A percentile compares a stretch with the other conserved stretches of the same genome.
These are phyloP conservation scores for Fusarium haematococcum DNA, from an alignment of 2,329 filamentous ascomycete species.

Conservation along the genomic window DNA sequence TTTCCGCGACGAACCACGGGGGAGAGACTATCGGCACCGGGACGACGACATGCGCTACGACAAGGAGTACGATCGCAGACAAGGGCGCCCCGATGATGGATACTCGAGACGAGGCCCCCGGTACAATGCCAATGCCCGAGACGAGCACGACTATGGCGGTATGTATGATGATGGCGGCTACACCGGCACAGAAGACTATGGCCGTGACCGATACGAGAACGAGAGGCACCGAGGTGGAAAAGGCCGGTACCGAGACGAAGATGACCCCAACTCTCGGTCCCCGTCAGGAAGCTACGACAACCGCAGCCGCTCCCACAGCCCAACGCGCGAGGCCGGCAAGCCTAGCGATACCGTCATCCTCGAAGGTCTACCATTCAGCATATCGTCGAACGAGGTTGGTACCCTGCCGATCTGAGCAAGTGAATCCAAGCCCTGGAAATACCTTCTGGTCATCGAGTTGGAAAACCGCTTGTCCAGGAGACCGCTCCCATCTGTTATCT, in stretches of 20 bases:
- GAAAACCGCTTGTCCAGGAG: conserved; percentile 17
- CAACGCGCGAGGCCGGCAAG: conserved; percentile 52
- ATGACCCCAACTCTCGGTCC: conserved; percentile 41
- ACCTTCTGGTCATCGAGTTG: conserved; percentile 15
- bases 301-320: conserved; percentile 51
- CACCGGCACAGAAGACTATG: conserved; percentile 43
- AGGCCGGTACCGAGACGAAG: conserved; percentile 37
- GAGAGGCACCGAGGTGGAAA: conserved; percentile 31
- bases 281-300: conserved; percentile 43
- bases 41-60: conserved; percentile 42
- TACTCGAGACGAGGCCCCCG: conserved; percentile 43
- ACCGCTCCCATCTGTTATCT: not conserved
- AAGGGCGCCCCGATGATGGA: conserved; percentile 46
- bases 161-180: conserved; percentile 54
- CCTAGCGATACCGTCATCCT: conserved; percentile 66
- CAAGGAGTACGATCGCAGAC: conserved; percentile 38
- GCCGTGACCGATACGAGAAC: conserved; percentile 38
- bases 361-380: conserved; percentile 63
- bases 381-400: conserved; percentile 65
- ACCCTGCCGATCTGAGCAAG: conserved; percentile 37
- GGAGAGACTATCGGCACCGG: conserved; percentile 41
- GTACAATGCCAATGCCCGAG: conserved; percentile 36
- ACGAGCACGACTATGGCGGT: conserved; percentile 50
- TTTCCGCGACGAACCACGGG: conserved; percentile 51
- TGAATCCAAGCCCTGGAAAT: conserved; percentile 8